Evolutionary conservation across 2,329 filamentous ascomycete species (phyloP).

Genomic region (Ceratocystis ficicola): DNA sequence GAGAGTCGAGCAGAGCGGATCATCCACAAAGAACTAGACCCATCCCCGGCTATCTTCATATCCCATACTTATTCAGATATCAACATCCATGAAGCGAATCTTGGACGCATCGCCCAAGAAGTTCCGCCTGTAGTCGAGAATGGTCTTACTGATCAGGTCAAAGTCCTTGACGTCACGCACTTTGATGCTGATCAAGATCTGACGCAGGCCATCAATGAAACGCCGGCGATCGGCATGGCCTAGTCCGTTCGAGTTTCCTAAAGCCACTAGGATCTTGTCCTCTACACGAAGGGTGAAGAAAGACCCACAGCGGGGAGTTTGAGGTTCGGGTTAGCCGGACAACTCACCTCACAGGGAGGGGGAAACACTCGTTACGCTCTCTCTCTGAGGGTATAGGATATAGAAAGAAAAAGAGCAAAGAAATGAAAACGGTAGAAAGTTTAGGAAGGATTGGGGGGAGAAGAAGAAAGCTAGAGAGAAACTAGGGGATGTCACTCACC

Average conservation of each 20-base stretch:
- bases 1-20: too few relatives aligned
- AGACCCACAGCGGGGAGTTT: neutral
- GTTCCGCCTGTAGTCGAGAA: conserved; percentile 52
- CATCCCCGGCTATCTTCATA: too few relatives aligned
- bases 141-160: conserved; percentile 51
- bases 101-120: conserved; percentile 54
- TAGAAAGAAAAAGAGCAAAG: neutral
- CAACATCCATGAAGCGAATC: conserved; percentile 31
- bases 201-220: conserved; percentile 51
- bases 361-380: conserved; percentile 11
- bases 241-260: conserved; percentile 55
- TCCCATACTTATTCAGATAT: conserved; percentile 11
- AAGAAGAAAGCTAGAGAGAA: neutral
- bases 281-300: conserved; percentile 36
- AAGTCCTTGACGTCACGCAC: conserved; percentile 52
- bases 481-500: conserved; percentile 48
- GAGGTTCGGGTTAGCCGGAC: conserved; percentile 10
- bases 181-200: conserved; percentile 49
- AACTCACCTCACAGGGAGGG: conserved; percentile 9
- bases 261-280: conserved; percentile 59
- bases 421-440: neutral
- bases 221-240: conserved; percentile 47
- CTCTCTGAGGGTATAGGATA: neutral
- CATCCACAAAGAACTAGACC: neutral
- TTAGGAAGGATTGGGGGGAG: neutral